Percentiles rank a stretch among this genome's conserved stretches.
phyloP scores from a whole-genome alignment of 2,329 filamentous ascomycete genomes.

The Diaporthe batatas region DNA sequence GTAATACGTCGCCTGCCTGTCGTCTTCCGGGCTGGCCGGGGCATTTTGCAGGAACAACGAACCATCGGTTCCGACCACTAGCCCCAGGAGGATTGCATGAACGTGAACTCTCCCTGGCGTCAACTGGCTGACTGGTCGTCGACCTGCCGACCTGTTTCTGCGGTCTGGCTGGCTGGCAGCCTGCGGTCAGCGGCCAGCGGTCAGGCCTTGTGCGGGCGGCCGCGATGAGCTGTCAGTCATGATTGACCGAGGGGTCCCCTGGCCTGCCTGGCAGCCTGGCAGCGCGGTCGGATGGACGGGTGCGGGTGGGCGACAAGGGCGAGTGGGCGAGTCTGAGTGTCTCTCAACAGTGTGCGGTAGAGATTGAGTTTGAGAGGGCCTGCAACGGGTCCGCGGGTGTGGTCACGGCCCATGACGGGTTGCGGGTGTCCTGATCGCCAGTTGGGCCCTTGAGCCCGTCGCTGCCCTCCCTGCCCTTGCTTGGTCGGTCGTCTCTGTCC shows the following conservation, averaged over 20 bases:
- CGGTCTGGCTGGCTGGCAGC: no score
- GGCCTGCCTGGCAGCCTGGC: no score
- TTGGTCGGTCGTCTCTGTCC: no score
- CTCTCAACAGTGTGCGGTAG: no score
- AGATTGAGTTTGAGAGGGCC: slow-evolving; percentile 26
- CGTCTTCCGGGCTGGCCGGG: background rate
- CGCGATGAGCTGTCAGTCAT: slow-evolving; percentile 30
- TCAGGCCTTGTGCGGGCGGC: slow-evolving; percentile 12
- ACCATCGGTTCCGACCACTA: background rate
- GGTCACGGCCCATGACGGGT: background rate
- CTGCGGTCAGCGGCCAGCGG: background rate
- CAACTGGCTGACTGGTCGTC: no score
- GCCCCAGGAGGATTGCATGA: slow-evolving; percentile 25
- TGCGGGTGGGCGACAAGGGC: no score
- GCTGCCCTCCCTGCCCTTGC: no score
- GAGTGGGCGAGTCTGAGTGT: no score
- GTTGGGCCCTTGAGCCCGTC: background rate
- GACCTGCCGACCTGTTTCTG: no score
- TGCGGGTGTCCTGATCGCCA: background rate
- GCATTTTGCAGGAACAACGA: slow-evolving; percentile 8
- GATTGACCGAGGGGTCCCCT: slow-evolving; percentile 14
- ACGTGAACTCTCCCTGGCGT: background rate
- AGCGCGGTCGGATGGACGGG: no score
- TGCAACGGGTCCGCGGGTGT: slow-evolving; percentile 5
- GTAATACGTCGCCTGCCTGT: no score